Evolutionary conservation across 805 yeast species (phyloP).

Genomic region (Barnettozyma botsteinii): DNA sequence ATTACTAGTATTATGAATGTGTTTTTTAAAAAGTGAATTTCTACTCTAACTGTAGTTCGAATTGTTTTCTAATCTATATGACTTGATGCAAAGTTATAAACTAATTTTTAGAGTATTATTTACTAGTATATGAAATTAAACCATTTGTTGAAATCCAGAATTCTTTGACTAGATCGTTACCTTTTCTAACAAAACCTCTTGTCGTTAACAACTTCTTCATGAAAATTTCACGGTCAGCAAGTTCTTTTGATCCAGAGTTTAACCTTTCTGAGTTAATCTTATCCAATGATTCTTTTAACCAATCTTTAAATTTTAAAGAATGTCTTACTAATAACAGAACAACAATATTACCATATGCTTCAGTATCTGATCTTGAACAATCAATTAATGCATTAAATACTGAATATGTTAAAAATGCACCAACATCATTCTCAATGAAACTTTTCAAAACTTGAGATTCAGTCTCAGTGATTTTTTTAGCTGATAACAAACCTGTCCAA

Average conservation of each 20-base stretch:
- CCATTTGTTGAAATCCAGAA: slow-evolving; percentile 65
- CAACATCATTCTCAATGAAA: slow-evolving; percentile 28
- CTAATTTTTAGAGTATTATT: not conserved
- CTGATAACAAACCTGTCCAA: slow-evolving; percentile 43
- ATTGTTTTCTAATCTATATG: too few species aligned
- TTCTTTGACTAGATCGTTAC: slow-evolving; percentile 50
- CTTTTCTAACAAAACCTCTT: slow-evolving; percentile 54
- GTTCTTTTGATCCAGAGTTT: slow-evolving; percentile 21
- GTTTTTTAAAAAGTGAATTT: too few species aligned
- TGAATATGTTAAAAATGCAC: slow-evolving; percentile 27
- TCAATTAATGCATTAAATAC: slow-evolving; percentile 42
- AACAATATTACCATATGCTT: slow-evolving; percentile 47
- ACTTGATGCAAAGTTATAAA: too few species aligned
- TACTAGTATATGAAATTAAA: slow-evolving; percentile 27
- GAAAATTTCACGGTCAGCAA: slow-evolving; percentile 36
- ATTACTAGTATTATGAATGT: not conserved
- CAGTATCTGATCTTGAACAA: slow-evolving; percentile 53
- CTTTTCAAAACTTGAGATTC: slow-evolving; percentile 34
- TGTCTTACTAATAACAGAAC: slow-evolving; percentile 44
- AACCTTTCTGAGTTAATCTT: slow-evolving; percentile 27
- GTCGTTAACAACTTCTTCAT: slow-evolving; percentile 53
- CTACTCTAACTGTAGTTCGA: too few species aligned
- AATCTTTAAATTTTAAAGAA: slow-evolving; percentile 41
- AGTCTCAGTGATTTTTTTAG: slow-evolving; percentile 39
- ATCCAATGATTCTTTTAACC: slow-evolving; percentile 36